These are phyloP conservation scores for Aspergillus sparsus DNA, from an alignment of 495 filamentous ascomycete genomes.

Conservation along the genomic window DNA sequence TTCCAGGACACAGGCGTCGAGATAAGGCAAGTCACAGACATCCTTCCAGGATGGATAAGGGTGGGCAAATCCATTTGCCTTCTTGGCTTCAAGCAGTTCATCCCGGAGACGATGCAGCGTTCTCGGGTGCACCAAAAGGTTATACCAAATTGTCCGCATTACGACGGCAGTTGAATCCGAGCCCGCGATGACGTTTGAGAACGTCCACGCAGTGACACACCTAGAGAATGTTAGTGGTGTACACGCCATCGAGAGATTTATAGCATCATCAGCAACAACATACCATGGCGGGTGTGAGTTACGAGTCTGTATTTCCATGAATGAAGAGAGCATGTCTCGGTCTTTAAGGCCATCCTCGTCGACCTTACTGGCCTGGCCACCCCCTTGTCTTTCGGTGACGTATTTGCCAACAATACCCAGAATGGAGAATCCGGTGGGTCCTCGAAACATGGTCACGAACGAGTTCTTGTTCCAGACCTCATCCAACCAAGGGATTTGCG, in stretches of 20 bases:
- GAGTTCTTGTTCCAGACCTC: conserved; percentile 2
- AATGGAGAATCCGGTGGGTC: neutral
- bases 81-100: conserved; percentile 19
- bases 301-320: neutral
- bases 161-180: conserved; percentile 54
- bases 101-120: conserved; percentile 27
- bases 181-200: conserved; percentile 50
- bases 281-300: neutral
- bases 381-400: neutral
- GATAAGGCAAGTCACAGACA: conserved; percentile 45
- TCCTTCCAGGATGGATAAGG: conserved; percentile 32
- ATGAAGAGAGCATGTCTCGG: neutral
- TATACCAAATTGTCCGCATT: conserved; percentile 52
- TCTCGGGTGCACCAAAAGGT: conserved; percentile 42
- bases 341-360: neutral
- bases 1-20: conserved; percentile 45
- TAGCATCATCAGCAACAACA: neutral
- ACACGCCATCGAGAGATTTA: neutral
- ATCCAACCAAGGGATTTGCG: conserved; percentile 5
- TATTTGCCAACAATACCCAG: neutral
- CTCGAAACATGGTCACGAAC: neutral
- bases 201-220: conserved; percentile 21
- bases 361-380: neutral
- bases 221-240: conserved; percentile 3
- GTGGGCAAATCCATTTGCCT: conserved; percentile 39